These are phyloP conservation scores for Mycena rebaudengoi DNA, from an alignment of 768 basidiomycete species.

Conservation along the genomic window DNA sequence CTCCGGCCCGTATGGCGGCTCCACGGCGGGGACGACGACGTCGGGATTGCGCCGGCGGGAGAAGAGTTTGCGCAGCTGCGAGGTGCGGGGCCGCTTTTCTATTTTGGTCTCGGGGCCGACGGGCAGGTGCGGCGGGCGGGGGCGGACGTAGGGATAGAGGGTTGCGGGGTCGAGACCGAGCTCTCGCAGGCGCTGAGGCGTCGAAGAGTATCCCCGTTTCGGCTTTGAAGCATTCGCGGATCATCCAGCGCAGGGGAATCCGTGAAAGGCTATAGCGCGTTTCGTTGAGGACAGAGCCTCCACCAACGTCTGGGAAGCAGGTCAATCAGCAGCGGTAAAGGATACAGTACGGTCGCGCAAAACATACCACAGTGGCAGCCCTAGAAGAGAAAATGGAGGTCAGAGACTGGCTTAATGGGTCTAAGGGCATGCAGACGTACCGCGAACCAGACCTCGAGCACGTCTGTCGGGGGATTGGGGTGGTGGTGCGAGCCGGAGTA, in stretches of 20 bases:
- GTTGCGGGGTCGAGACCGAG: conserved; percentile 48
- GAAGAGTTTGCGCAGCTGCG: too few species aligned
- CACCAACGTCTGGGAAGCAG: conserved; percentile 60
- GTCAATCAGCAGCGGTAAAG: neutral
- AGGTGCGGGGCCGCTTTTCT: too few species aligned
- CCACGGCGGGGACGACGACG: too few species aligned
- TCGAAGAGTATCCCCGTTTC: conserved; percentile 67
- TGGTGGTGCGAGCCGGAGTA: too few species aligned
- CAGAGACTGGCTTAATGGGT: too few species aligned
- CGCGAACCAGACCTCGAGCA: conserved; percentile 45
- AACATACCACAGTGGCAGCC: conserved; percentile 45
- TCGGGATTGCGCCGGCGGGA: too few species aligned
- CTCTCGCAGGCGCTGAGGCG: conserved; percentile 51
- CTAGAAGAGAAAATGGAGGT: too few species aligned
- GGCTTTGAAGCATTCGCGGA: conserved; percentile 67
- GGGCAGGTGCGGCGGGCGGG: too few species aligned
- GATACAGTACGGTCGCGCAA: neutral
- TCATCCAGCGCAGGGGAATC: conserved; percentile 71
- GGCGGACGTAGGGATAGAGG: conserved; percentile 45
- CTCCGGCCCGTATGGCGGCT: too few species aligned
- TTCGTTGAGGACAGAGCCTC: conserved; percentile 57
- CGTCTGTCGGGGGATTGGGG: conserved; percentile 35
- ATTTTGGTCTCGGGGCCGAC: too few species aligned
- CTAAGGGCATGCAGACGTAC: too few species aligned
- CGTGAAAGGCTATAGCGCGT: conserved; percentile 53